Evolutionary conservation across 352 stramenopile genomes (phyloP).

Genomic region (Globisporangium megalacanthum): DNA sequence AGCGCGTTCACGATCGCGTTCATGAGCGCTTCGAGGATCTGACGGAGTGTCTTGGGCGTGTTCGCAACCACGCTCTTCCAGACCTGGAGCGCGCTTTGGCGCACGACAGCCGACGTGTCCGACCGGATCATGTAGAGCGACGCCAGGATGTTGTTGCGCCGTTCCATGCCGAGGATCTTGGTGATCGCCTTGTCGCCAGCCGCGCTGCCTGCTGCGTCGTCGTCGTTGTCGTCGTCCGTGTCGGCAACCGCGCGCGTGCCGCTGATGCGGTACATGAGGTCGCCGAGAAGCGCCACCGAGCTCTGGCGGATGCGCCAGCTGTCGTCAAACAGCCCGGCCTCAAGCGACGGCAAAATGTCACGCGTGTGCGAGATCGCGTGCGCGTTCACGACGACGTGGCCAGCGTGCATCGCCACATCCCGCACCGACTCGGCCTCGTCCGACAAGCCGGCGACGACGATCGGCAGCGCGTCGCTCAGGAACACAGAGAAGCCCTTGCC

Average conservation of each 20-base stretch:
- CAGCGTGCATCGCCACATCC: conserved; percentile 96
- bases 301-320: conserved; percentile 99
- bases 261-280: conserved; percentile 97
- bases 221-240: conserved; percentile 79
- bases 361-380: conserved; percentile 95
- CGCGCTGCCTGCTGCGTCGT: conserved; percentile 76
- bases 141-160: conserved; percentile 94
- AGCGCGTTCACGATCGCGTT: conserved; percentile 94
- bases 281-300: conserved; percentile 94
- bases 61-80: conserved; percentile 99
- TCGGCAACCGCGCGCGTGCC: conserved; percentile 91
- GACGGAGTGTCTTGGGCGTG: conserved; percentile 95
- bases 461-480: conserved; percentile 93
- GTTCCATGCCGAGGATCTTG: conserved; percentile 91
- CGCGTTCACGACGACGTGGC: conserved; percentile 96
- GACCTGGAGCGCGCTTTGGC: conserved; percentile 94
- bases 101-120: conserved; percentile 95
- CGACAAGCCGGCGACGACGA: conserved; percentile 96
- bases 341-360: conserved; percentile 96
- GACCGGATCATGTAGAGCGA: conserved; percentile 98
- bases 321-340: conserved; percentile 95
- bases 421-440: conserved; percentile 98
- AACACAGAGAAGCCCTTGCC: conserved; percentile 92
- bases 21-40: conserved; percentile 98
- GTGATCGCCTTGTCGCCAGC: conserved; percentile 84